Conservation (phyloP, 2,329 filamentous ascomycete species). For the Truncatella angustata region DNA sequence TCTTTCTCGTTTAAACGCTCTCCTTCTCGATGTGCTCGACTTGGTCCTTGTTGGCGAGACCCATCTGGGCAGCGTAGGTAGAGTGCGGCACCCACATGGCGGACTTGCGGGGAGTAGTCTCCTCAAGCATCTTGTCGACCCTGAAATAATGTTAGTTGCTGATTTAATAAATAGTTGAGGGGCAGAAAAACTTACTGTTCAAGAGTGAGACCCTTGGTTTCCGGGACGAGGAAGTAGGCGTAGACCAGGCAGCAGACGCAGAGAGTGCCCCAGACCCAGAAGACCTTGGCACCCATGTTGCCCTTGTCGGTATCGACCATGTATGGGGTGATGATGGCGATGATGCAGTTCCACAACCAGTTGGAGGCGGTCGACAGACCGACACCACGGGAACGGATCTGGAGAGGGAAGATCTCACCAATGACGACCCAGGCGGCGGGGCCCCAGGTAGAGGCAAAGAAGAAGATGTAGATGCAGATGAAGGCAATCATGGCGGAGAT, state of each 20-base stretch:
- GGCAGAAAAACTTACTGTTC: no score
- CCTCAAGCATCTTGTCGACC: constrained; percentile 86
- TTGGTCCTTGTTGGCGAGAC: constrained; percentile 37
- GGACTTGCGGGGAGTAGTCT: constrained; percentile 74
- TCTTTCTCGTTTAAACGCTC: constrained; percentile 1
- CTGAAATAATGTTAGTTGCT: neutral
- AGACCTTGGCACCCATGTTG: constrained; percentile 38
- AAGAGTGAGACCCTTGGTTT: constrained; percentile 75
- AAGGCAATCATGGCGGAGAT: constrained; percentile 64
- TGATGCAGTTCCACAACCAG: constrained; percentile 70
- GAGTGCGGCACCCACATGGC: constrained; percentile 71
- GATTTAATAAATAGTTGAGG: no score
- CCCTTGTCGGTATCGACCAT: constrained; percentile 56
- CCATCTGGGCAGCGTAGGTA: constrained; percentile 64
- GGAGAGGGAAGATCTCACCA: constrained; percentile 74
- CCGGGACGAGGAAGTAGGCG: constrained; percentile 61
- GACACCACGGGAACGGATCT: constrained; percentile 71
- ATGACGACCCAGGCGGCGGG: constrained; percentile 68
- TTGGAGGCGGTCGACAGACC: constrained; percentile 70
- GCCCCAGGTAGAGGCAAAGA: constrained; percentile 76
- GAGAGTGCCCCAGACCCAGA: constrained; percentile 64
- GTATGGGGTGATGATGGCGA: constrained; percentile 64
- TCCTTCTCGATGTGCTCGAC: constrained; percentile 21
- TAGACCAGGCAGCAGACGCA: constrained; percentile 55
- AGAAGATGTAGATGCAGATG: constrained; percentile 78